Percentiles rank a stretch among this genome's conserved stretches.
Evolutionary conservation across 1,139 yeast species (phyloP).

Genomic region (Kodamaea arcana): DNA sequence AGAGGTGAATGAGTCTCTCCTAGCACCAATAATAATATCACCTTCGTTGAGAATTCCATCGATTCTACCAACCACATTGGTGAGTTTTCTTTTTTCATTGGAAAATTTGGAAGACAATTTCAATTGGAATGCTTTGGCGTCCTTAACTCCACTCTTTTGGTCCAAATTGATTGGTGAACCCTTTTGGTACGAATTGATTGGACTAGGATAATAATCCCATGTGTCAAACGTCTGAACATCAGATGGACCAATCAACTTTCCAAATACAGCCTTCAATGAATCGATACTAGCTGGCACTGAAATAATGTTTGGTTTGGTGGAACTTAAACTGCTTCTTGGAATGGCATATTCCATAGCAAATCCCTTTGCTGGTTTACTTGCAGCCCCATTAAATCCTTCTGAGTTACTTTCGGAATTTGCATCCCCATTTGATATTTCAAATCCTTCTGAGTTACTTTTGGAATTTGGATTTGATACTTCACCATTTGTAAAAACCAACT

Average conservation of each 20-base stretch:
- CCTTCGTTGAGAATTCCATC: conserved; percentile 42
- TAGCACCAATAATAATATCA: conserved; percentile 40
- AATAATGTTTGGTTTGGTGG: conserved; percentile 20
- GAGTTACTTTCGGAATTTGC: background rate
- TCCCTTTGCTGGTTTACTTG: too few species aligned
- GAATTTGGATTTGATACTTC: too few species aligned
- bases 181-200: conserved; percentile 5
- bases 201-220: conserved; percentile 28
- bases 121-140: conserved; percentile 12
- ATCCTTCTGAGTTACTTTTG: too few species aligned
- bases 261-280: conserved; percentile 29
- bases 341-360: conserved; percentile 16
- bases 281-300: conserved; percentile 35
- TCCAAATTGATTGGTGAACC: too few species aligned
- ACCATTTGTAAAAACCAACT: too few species aligned
- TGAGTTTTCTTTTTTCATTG: conserved; percentile 17
- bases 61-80: conserved; percentile 34
- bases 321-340: conserved; percentile 20
- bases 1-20: conserved; percentile 37
- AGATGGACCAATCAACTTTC: conserved; percentile 17
- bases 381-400: too few species aligned
- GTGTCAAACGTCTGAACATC: conserved; percentile 12
- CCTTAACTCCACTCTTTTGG: too few species aligned
- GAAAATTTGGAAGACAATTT: conserved; percentile 18
- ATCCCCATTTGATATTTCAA: background rate